Conservation (phyloP, 345 rosid species). For the Citropsis articulata region DNA sequence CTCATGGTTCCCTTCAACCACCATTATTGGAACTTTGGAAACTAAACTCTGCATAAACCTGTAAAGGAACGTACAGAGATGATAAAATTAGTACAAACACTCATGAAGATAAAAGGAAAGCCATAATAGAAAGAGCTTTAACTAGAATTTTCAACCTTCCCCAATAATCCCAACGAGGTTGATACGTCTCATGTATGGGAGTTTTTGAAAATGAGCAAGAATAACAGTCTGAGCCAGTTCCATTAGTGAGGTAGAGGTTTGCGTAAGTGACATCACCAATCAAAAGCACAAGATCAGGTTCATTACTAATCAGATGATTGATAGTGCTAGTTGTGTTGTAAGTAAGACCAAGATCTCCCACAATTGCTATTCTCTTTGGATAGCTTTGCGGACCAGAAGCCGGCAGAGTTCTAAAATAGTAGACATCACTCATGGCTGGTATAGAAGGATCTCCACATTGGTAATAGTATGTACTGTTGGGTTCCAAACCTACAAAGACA, state of each 20-base stretch:
- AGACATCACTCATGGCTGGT: conserved; percentile 49
- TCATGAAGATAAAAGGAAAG: background rate
- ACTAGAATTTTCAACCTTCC: conserved; percentile 59
- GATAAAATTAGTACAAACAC: background rate
- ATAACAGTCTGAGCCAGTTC: conserved; percentile 61
- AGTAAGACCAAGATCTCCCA: conserved; percentile 88
- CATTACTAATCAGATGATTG: conserved; percentile 51
- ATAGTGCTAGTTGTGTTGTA: conserved; percentile 70
- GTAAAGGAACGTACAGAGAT: background rate
- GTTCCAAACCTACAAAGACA: conserved; percentile 43
- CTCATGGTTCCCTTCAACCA: conserved; percentile 46
- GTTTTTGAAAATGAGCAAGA: conserved; percentile 40
- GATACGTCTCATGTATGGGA: conserved; percentile 62
- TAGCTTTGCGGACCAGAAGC: conserved; percentile 45
- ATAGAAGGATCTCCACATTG: conserved; percentile 82
- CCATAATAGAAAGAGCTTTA: background rate
- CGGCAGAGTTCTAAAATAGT: conserved; percentile 67
- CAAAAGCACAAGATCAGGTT: conserved; percentile 78
- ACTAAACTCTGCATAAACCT: conserved; percentile 35
- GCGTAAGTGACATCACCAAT: conserved; percentile 88
- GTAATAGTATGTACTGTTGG: conserved; percentile 51
- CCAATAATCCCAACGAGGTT: conserved; percentile 99
- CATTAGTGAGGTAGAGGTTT: conserved; percentile 64
- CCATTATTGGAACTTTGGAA: conserved; percentile 38
- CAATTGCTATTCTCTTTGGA: conserved; percentile 62